phyloP scores from a whole-genome alignment of 805 yeast genomes.

The Starmera amethionina region DNA sequence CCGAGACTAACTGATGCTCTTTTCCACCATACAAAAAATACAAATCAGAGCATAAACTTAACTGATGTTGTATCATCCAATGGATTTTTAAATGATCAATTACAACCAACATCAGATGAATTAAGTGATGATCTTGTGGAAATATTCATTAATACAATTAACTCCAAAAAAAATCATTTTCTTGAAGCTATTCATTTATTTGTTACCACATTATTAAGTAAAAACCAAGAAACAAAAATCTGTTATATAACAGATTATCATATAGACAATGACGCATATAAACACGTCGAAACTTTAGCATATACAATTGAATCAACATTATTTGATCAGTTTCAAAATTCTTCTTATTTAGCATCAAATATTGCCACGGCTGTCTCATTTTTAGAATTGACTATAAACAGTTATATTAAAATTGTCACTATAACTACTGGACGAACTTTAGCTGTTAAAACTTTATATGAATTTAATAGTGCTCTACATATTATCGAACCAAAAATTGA shows the following conservation, averaged over 20 bases:
- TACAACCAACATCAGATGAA: constrained; percentile 5
- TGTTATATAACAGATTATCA: constrained; percentile 26
- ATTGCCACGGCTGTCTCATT: constrained; percentile 23
- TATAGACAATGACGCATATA: constrained; percentile 24
- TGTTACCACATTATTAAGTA: constrained; percentile 15
- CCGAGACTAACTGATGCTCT: constrained; percentile 19
- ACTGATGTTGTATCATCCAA: constrained; percentile 22
- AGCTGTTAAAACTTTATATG: constrained; percentile 21
- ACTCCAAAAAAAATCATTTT: constrained; percentile 21
- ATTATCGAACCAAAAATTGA: constrained; percentile 32
- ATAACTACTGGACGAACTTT: constrained; percentile 6
- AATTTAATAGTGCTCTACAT: constrained; percentile 22
- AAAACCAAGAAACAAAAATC: constrained; percentile 1
- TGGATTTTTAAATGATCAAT: constrained; percentile 13
- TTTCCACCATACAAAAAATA: constrained; percentile 4
- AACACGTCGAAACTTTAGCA: constrained; percentile 8
- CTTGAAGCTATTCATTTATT: constrained; percentile 28
- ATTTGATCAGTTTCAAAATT: constrained; percentile 11
- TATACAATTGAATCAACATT: constrained; percentile 15
- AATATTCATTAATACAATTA: constrained; percentile 19
- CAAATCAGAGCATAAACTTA: constrained; percentile 12
- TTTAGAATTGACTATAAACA: constrained; percentile 37
- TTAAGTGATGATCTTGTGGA: constrained; percentile 10
- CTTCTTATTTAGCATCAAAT: background rate
- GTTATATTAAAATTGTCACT: constrained; percentile 24